Conservation (phyloP, 1,284 basidiomycete species). For the Apiotrichum mycotoxinovorans region DNA sequence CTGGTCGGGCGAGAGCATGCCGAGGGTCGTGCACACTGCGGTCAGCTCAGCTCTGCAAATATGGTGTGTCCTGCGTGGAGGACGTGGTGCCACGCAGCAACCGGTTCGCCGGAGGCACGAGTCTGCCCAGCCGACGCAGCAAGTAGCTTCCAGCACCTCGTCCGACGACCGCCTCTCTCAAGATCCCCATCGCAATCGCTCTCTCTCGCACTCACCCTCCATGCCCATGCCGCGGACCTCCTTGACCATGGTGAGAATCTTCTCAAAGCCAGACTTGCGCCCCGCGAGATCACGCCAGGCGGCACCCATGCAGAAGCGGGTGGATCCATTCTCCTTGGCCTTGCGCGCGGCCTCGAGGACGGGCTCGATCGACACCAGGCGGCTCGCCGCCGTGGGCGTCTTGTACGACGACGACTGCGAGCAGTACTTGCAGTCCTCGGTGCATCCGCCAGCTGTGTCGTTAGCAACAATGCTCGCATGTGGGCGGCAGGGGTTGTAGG, state of each 20-base stretch:
- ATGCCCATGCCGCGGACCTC: conserved; percentile 82
- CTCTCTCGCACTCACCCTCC: conserved; percentile 56
- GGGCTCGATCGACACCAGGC: conserved; percentile 84
- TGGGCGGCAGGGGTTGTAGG: background rate
- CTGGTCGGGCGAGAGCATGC: conserved; percentile 93
- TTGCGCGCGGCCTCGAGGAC: conserved; percentile 85
- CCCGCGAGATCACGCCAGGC: conserved; percentile 97
- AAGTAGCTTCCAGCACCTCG: too few species aligned
- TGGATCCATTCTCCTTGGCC: conserved; percentile 94
- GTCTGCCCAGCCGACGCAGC: too few species aligned
- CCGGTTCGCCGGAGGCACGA: too few species aligned
- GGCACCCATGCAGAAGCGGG: conserved; percentile 98
- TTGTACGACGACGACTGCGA: conserved; percentile 91
- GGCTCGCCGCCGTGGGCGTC: conserved; percentile 82
- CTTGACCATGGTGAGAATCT: conserved; percentile 86
- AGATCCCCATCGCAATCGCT: background rate
- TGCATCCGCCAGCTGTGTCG: conserved; percentile 79
- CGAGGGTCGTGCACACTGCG: conserved; percentile 89
- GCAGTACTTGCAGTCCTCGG: conserved; percentile 98
- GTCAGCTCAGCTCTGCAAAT: background rate
- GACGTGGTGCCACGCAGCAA: too few species aligned
- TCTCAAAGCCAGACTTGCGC: conserved; percentile 89
- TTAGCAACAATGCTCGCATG: conserved; percentile 2
- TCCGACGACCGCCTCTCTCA: too few species aligned
- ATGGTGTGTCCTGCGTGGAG: background rate